Evolutionary conservation across 2,329 filamentous ascomycete genomes (phyloP), one percentile per base, ranked within the genome.

Genomic region (Colletotrichum tabaci): DNA sequence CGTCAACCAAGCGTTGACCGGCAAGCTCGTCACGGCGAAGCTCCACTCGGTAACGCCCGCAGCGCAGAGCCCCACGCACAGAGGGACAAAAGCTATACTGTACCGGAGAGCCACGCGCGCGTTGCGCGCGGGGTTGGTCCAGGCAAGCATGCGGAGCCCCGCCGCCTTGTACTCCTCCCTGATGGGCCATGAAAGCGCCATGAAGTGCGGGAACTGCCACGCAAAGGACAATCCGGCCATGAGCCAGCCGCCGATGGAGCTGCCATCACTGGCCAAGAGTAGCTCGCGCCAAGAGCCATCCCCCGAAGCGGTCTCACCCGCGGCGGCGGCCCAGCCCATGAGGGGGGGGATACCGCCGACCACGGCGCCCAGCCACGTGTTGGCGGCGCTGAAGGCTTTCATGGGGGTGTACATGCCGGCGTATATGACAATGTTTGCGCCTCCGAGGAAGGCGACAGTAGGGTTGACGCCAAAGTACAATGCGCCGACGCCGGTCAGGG

Each of bases 131-230:
- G 95, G 94, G 79, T 98, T 96, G 7, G 93, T 92, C 92, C 95
- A 98, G 58, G 89, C 90, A 4, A 98, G 87, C 96, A 93, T 93
- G 74, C 87, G 86, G 77, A 92, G 87, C 10, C 90, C 91, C 0
- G 89, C 91, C 13, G 84, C 86, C 74, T 91, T 92, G 86, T 99
- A 99, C 80, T 99, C 96, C 10, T 97, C 92, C 23, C 94, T 88
- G 72, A 98, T 97, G 4, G 90, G 87, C 89, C 96, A 97, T 57
- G 93, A 95, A 26, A 99, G 87, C 1, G 95, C 93, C 88, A 98
- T 98, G 85, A 99, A 99, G 83, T 99, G 96, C 3, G 96, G 95
- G 79, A 99, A 98, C 80, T 99, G 96, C 96, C 96, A 99, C 15
- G 95, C 93, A 75, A 98, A 97, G 6, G 99, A 86, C 8, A 98